Base-by-base conservation (phyloP, 768 basidiomycete genomes). In the Pleurotus tuber-regium region DNA sequence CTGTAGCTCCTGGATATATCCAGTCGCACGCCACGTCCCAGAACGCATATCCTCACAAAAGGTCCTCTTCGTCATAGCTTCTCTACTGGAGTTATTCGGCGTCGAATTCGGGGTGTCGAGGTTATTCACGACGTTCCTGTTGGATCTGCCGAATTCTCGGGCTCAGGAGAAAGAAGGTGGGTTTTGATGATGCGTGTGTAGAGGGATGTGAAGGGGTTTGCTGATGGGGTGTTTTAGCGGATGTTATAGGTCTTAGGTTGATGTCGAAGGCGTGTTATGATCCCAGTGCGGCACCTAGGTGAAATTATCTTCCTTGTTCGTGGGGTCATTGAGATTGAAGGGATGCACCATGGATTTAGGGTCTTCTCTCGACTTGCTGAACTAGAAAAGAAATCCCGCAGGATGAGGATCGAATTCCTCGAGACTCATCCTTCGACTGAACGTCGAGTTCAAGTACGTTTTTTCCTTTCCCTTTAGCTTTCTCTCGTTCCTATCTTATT, bases 241-340 rank as follows among this genome's bases (percentile, higher is more conserved):
- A 98, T 63, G 76, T 81, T 24, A 87, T 98, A 44, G 95, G 96
- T 6, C 66, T 98, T 40, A 76, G 77, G 4, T 73, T 98, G 23
- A 87, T 87, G 71, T 77, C 91, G 43, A 78, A 76, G 57, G 95
- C 93, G 0, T 98, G 95, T 68, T 98, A 83, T 63, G 80, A 98
- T 61, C 94, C 95, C 0, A 70, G 66, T 14, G 88, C 85, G 18
- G 80, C 90, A 2, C 82, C 88, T 10, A 75, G 77, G 92, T 93
- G 59, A 58, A 80, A 65, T 5, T 36, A 46, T 11, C 14, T 23
- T 40, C 26, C 14, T 43, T 24, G 18, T 21, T 46, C n/a, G 11
- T 28, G 2, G 44, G 24, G 41, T 6, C 3, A 35, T 43, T 5
- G 26, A 16, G 16, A 18, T 43, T 12, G 36, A 16, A 28, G 39